Evolutionary conservation across 768 basidiomycete species (phyloP), one percentile per base, ranked within the genome.

Genomic region (Leccinum rimulosum): DNA sequence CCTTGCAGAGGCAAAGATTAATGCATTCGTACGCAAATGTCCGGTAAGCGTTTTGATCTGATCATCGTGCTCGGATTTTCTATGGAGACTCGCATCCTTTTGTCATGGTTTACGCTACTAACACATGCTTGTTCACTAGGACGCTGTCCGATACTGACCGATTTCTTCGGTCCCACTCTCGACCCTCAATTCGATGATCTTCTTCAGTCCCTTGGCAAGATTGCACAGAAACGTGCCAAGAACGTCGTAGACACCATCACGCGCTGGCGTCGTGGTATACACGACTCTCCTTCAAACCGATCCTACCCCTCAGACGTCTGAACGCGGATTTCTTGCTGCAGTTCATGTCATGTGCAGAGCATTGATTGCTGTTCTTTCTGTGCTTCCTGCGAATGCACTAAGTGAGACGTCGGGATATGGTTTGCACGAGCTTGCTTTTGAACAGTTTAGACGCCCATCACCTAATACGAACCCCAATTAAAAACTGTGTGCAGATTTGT

Each of bases 261-360:
- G 80, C 85, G 88, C 43, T 97, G 92, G 95, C 82, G 91, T 61
- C 82, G 85, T 61, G 86, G 80, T 40, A 92, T 95, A 68, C 83
- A 81, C 43, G 89, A 89, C 59, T 80, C 79, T 35, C 79, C 82
- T 50, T 72, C 77, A n/a, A 60, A 55, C n/a, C 60, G 68, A 47
- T 57, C 77, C 19, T 62, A 74, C 43, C 52, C 74, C 54, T 30
- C 73, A 73, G 27, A 66, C 63, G 36, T 77, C 79, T 15, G 91
- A 91, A 69, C 85, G 88, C 31, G 87, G 87, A 70, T 84, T 85
- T n/a, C 80, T 95, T 4, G 88, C 92, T 6, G 86, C 92, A 0
- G 88, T 91, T 45, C 95, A 94, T 70, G 85, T 97, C 68, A 88
- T 93, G 85, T 95, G 92, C 68, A 84, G 94, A 52, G 88, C 91